Evolutionary conservation across 1,139 yeast genomes (phyloP), one percentile per base, ranked within the genome.

Genomic region (Candida sanyaensis): DNA sequence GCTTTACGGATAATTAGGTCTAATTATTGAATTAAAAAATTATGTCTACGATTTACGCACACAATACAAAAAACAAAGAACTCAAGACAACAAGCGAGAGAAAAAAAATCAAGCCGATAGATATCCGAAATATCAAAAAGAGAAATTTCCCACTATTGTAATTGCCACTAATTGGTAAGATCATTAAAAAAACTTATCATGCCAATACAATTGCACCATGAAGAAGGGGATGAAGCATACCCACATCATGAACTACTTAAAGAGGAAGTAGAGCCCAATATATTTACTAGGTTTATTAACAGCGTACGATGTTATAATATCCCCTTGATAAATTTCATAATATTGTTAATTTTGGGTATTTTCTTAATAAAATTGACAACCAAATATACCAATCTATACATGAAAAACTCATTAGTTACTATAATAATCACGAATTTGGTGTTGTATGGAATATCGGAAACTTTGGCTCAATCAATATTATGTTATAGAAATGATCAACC

Each of bases 391-490:
- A 75, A 72, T n/a, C 63, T 89, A 45, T 91, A 91, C 63, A 78
- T 79, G 58, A 75, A 71, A 51, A 83, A 83, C 47, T 85, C 95
- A 1, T 66, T 91, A 27, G 63, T 87, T 13, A 91, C 97, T 5
- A 88, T 92, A 42, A 80, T 89, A 48, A 81, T 86, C n/a, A 85
- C 97, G 1, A 92, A 92, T 61, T 70, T 88, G 36, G 82, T 92
- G 10, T 71, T 92, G 5, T 89, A 85, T 63, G 97, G 97, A 0
- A 82, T 91, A 7, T 91, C 97, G 0, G 99, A 92, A 62, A 83
- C 93, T 0, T 66, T 91, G 51, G 99, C 98, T 0, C 99, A 93
- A 64, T 76, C 88, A 1, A 69, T 88, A 2, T 57, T 81, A 6
- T 61, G 76, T 34, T 77, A 67, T 51, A 50, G 60, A 11, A 54